phyloP scores from a whole-genome alignment of 306 rosid species.

The Fragaria nilgerrensis region DNA sequence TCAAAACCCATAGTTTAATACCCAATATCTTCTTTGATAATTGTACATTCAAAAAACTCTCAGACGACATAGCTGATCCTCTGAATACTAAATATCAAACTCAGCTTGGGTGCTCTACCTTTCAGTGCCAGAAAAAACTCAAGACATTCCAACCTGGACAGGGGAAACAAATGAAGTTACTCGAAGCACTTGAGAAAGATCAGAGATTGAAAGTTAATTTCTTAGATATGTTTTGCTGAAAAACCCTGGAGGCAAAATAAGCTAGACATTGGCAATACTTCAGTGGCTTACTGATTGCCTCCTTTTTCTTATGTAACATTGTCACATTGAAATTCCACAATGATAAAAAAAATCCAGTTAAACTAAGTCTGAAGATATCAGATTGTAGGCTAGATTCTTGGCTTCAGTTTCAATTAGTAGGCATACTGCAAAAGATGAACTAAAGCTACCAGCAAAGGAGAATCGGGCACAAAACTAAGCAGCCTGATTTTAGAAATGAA shows the following conservation, averaged over 20 bases:
- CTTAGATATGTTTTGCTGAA: slow-evolving; percentile 15
- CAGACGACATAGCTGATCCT: slow-evolving; percentile 50
- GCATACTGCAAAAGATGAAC: slow-evolving; percentile 7
- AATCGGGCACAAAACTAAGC: not conserved
- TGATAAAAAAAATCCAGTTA: slow-evolving; percentile 13
- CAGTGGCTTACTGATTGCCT: slow-evolving; percentile 10
- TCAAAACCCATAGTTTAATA: slow-evolving; percentile 77
- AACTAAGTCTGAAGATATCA: slow-evolving; percentile 18
- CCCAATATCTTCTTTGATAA: slow-evolving; percentile 80
- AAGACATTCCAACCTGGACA: slow-evolving; percentile 48
- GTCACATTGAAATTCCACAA: not conserved
- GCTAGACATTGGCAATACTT: slow-evolving; percentile 11
- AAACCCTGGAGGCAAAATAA: not conserved
- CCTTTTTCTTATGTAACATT: slow-evolving; percentile 17
- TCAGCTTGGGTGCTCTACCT: slow-evolving; percentile 30
- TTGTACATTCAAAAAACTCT: slow-evolving; percentile 55
- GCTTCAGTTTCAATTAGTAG: slow-evolving; percentile 21
- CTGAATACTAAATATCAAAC: slow-evolving; percentile 30
- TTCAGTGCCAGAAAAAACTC: slow-evolving; percentile 25
- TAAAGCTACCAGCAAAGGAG: not conserved
- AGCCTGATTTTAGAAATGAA: not conserved
- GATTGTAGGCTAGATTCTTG: slow-evolving; percentile 12
- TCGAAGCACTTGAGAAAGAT: slow-evolving; percentile 22
- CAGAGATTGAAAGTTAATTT: slow-evolving; percentile 1
- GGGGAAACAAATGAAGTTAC: slow-evolving; percentile 34